Base-by-base conservation (phyloP, 805 yeast genomes). In the Cyberlindnera maclurae region DNA sequence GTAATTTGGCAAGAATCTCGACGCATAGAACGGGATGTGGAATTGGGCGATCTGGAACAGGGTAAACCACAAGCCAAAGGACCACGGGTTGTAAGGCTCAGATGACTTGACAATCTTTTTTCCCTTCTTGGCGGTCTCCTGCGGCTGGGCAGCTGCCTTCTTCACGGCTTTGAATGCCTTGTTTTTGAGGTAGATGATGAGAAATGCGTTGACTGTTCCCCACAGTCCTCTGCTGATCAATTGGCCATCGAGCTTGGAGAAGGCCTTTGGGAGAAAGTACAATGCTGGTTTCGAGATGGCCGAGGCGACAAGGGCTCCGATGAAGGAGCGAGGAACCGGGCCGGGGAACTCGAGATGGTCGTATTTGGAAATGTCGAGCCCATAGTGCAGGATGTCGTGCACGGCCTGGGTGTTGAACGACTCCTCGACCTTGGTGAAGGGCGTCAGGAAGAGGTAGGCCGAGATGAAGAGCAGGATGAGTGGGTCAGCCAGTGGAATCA, bases 401-500 rank as follows among this genome's bases (percentile, higher is more conserved):
- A 86, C 67, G 0, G 97, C 97, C 52, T 90, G 97, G 33, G 85
- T 65, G 50, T 81, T 85, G 68, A 90, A 90, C 22, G 96, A 85
- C 58, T 90, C 97, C 57, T 90, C 97, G 1, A 90, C 96, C 60
- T 90, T 90, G 2, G 97, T 82, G 59, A 65, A 86, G 0, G 96
- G 97, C 0, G 96, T 71, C 2, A 73, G 50, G 10, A 65, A 45
- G 43, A 82, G 49, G 54, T 80, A 78, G 34, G 61, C 59, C 2
- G 67, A 56, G 10, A 82, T 67, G 5, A 71, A 56, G 3, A 61
- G 65, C 15, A 82, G 43, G 12, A 81, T 57, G 5, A 63, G 41
- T 7, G 64, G 50, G 37, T 64, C 49, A 5, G 18, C 70, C 18
- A 55, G 40, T 13, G 52, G 38, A 33, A 48, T 39, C 16, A 37